These are phyloP conservation scores for Tulasnella sp. DNA, from an alignment of 768 basidiomycete genomes.

Conservation along the genomic window DNA sequence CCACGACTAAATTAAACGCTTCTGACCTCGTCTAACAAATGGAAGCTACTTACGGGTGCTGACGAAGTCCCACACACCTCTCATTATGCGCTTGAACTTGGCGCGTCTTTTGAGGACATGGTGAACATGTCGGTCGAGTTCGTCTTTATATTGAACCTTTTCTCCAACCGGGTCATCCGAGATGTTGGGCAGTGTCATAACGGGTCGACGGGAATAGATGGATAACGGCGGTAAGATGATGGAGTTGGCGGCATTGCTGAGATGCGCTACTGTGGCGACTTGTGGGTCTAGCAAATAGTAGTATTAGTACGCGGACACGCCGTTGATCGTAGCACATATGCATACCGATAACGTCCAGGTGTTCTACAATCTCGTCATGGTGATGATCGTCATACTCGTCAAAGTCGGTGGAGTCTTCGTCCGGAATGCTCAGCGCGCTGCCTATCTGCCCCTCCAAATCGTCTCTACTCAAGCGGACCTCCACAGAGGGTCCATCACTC, in stretches of 20 bases:
- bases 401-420: slow-evolving; percentile 3
- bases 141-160: slow-evolving; percentile 28
- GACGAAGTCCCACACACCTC: slow-evolving; percentile 69
- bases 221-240: slow-evolving; percentile 63
- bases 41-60: slow-evolving; percentile 52
- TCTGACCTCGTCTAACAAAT: not conserved
- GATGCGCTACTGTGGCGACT: slow-evolving; percentile 56
- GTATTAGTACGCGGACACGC: not conserved
- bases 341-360: slow-evolving; percentile 67
- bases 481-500: slow-evolving; percentile 1
- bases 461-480: slow-evolving; percentile 1
- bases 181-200: slow-evolving; percentile 41
- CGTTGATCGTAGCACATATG: slow-evolving; percentile 8
- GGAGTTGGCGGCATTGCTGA: slow-evolving; percentile 70
- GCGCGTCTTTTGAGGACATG: slow-evolving; percentile 55
- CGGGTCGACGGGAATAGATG: slow-evolving; percentile 58
- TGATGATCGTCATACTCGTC: slow-evolving; percentile 30
- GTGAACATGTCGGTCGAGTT: slow-evolving; percentile 65
- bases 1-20: not conserved
- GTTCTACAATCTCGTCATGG: slow-evolving; percentile 70
- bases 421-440: slow-evolving; percentile 9
- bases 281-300: slow-evolving; percentile 44
- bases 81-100: slow-evolving; percentile 43
- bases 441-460: slow-evolving; percentile 13
- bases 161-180: slow-evolving; percentile 20